These are phyloP conservation scores for Fusarium xylarioides DNA, from an alignment of 2,329 filamentous ascomycete species.

Conservation along the genomic window DNA sequence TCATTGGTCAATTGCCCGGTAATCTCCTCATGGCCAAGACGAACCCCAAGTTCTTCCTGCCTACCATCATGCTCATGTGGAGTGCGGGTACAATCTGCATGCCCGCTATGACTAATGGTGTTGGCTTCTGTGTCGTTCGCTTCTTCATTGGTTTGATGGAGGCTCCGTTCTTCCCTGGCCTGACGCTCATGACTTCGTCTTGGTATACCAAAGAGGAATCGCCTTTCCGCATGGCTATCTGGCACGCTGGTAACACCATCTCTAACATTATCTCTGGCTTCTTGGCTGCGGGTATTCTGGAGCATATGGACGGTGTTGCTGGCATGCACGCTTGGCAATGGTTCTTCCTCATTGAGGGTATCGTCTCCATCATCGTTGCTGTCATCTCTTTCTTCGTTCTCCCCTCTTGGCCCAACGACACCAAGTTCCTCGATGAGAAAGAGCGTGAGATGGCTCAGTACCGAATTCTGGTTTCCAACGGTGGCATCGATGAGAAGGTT, in stretches of 20 bases:
- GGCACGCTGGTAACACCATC: slow-evolving; percentile 58
- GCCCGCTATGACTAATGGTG: slow-evolving; percentile 49
- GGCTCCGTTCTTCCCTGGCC: slow-evolving; percentile 54
- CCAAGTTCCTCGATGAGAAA: slow-evolving; percentile 49
- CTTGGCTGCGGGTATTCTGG: slow-evolving; percentile 54
- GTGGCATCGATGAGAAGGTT: slow-evolving; percentile 49
- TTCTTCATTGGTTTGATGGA: slow-evolving; percentile 48
- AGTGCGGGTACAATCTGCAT: slow-evolving; percentile 55
- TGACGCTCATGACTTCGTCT: slow-evolving; percentile 49
- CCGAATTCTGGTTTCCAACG: slow-evolving; percentile 48
- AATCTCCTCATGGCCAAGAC: slow-evolving; percentile 57
- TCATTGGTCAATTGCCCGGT: slow-evolving; percentile 57
- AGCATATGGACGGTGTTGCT: slow-evolving; percentile 52
- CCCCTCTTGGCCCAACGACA: slow-evolving; percentile 47
- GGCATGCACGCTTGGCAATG: slow-evolving; percentile 53
- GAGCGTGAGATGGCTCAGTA: slow-evolving; percentile 52
- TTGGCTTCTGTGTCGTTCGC: slow-evolving; percentile 43
- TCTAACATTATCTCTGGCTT: slow-evolving; percentile 57
- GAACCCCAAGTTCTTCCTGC: slow-evolving; percentile 48
- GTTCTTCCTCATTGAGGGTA: slow-evolving; percentile 53
- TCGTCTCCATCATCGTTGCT: slow-evolving; percentile 46
- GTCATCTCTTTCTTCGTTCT: slow-evolving; percentile 47
- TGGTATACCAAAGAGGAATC: slow-evolving; percentile 58
- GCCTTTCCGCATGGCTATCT: slow-evolving; percentile 55
- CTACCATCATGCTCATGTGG: slow-evolving; percentile 54